Evolutionary conservation across 2,329 filamentous ascomycete genomes (phyloP).

Genomic region (Aspergillus phoenicis): DNA sequence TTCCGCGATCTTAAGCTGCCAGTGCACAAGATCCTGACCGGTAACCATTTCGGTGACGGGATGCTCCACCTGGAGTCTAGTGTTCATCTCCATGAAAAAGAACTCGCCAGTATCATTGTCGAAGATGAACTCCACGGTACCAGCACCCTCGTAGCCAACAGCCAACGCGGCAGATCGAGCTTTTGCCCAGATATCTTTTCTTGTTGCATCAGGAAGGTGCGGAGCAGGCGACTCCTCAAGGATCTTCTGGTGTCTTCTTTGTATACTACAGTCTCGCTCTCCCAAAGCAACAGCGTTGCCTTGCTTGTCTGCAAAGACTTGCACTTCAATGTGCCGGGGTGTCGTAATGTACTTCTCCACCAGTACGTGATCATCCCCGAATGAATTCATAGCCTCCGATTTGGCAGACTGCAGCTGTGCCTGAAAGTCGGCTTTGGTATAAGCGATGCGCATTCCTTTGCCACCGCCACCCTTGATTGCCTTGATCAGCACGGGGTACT

Average conservation of each 20-base stretch:
- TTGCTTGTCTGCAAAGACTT: constrained; percentile 67
- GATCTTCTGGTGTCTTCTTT: constrained; percentile 67
- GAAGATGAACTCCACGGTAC: constrained; percentile 70
- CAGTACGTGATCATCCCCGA: constrained; percentile 67
- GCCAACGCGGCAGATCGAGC: constrained; percentile 64
- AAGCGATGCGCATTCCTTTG: constrained; percentile 71
- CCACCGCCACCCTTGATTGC: constrained; percentile 67
- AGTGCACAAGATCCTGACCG: constrained; percentile 80
- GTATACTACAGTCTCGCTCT: constrained; percentile 68
- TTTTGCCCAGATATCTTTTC: constrained; percentile 67
- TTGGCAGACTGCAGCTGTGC: constrained; percentile 65
- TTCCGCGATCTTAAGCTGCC: constrained; percentile 88
- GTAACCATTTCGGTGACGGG: constrained; percentile 85
- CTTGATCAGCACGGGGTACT: constrained; percentile 66
- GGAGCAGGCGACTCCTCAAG: constrained; percentile 68
- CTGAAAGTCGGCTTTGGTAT: constrained; percentile 59
- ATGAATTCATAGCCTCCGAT: constrained; percentile 64
- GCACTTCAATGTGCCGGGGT: constrained; percentile 67
- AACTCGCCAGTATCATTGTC: constrained; percentile 68
- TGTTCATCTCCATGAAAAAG: constrained; percentile 75
- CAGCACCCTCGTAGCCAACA: constrained; percentile 66
- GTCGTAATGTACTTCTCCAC: constrained; percentile 70
- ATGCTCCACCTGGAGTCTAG: constrained; percentile 92
- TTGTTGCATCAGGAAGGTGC: constrained; percentile 59
- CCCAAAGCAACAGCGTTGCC: constrained; percentile 66